Conservation (phyloP, 2,329 filamentous ascomycete genomes). For the Trichothecium roseum region DNA sequence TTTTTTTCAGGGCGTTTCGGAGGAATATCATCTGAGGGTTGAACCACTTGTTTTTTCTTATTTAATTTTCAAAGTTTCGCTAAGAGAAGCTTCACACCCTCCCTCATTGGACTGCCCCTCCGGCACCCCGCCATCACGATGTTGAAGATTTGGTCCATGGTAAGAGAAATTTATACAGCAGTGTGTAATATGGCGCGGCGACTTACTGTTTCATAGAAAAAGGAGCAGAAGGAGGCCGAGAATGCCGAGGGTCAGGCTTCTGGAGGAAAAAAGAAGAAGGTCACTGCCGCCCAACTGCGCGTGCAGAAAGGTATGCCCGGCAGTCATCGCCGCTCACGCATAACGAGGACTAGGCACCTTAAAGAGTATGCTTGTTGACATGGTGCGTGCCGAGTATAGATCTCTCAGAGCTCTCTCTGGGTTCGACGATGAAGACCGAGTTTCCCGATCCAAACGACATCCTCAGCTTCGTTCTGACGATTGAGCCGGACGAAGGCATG, state of each 20-base stretch:
- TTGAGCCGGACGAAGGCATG: constrained; percentile 75
- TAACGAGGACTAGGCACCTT: constrained; percentile 1
- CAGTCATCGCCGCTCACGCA: neutral
- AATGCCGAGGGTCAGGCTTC: constrained; percentile 62
- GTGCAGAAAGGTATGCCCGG: constrained; percentile 77
- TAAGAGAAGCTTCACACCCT: too few species aligned
- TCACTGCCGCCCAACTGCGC: constrained; percentile 88
- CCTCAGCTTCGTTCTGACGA: constrained; percentile 71
- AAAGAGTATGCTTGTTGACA: constrained; percentile 1
- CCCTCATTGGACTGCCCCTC: neutral
- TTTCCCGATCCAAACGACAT: constrained; percentile 80
- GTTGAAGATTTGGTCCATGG: constrained; percentile 99
- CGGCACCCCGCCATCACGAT: constrained; percentile 42
- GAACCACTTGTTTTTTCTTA: too few species aligned
- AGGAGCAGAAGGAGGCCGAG: constrained; percentile 91
- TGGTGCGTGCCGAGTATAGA: constrained; percentile 35
- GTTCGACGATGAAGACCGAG: constrained; percentile 68
- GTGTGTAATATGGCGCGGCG: neutral
- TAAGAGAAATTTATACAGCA: constrained; percentile 29
- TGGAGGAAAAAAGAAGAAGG: constrained; percentile 92
- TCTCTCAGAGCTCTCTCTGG: constrained; percentile 70
- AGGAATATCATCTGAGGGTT: too few species aligned
- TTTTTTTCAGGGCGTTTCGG: too few species aligned
- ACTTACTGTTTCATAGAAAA: constrained; percentile 51
- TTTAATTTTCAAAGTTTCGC: too few species aligned